phyloP scores from a whole-genome alignment of 1,284 basidiomycete species.

The Tilletiaria anomala region DNA sequence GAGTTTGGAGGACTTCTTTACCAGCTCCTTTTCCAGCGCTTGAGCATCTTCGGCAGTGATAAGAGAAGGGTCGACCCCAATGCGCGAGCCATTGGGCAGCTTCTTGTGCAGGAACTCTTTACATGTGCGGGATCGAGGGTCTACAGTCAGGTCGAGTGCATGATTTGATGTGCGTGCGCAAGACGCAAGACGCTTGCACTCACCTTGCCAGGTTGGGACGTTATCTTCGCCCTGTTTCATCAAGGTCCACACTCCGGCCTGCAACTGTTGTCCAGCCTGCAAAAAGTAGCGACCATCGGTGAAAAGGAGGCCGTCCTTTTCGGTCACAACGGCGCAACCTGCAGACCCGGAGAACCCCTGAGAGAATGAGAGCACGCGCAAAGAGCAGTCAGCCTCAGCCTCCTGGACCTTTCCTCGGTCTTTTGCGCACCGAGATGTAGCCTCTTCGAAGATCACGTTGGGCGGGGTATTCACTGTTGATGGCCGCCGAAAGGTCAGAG shows the following conservation, averaged over 20 bases:
- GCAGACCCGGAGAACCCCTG: slow-evolving; percentile 81
- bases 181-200: not conserved
- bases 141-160: not conserved
- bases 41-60: slow-evolving; percentile 36
- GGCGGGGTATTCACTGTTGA: no score
- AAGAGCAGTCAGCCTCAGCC: no score
- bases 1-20: slow-evolving; percentile 13
- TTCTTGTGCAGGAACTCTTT: slow-evolving; percentile 23
- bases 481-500: no score
- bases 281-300: slow-evolving; percentile 90
- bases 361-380: no score
- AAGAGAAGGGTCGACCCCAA: slow-evolving; percentile 32
- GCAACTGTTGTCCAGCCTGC: slow-evolving; percentile 77
- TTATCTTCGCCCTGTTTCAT: slow-evolving; percentile 68
- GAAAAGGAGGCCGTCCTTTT: slow-evolving; percentile 49
- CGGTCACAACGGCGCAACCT: slow-evolving; percentile 50
- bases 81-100: slow-evolving; percentile 13
- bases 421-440: no score
- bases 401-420: no score
- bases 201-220: slow-evolving; percentile 73
- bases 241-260: slow-evolving; percentile 64
- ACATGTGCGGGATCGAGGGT: not conserved
- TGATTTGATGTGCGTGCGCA: not conserved
- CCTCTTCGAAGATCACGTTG: no score
- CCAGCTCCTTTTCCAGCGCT: slow-evolving; percentile 15